These are phyloP conservation scores for Scenedesmus sp. DNA, from an alignment of 163 green algal species.

Conservation along the genomic window DNA sequence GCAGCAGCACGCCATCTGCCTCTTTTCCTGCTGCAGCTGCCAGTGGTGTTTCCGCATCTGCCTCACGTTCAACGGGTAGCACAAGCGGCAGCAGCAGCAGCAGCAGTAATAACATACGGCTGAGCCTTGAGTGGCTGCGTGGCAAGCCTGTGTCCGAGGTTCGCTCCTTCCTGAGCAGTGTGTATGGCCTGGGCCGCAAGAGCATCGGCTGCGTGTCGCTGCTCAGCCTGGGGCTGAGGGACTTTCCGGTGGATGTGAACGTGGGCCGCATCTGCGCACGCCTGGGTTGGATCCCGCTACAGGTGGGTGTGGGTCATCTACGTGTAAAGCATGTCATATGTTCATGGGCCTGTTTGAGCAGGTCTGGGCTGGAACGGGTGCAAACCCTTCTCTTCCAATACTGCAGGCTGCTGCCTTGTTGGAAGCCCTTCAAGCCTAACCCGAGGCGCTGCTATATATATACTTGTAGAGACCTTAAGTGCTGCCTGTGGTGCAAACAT, in stretches of 20 bases:
- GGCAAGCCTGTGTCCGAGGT: conserved; percentile 61
- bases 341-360: no score
- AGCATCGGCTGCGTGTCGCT: conserved; percentile 74
- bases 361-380: no score
- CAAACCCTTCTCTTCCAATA: no score
- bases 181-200: conserved; percentile 84
- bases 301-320: conserved; percentile 52
- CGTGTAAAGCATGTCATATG: no score
- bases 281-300: conserved; percentile 84
- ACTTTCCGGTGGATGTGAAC: conserved; percentile 94
- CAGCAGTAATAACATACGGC: background rate
- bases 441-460: no score
- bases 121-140: conserved; percentile 83
- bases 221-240: conserved; percentile 71
- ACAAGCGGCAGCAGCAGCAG: conserved; percentile 4
- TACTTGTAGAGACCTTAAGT: no score
- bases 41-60: conserved; percentile 66
- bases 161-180: conserved; percentile 60
- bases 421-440: no score
- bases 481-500: no score
- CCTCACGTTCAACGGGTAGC: no score
- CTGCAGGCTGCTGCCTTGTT: no score
- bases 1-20: background rate
- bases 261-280: conserved; percentile 89
- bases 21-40: conserved; percentile 52